phyloP scores from a whole-genome alignment of 148 eudicot genomes.

The Pouteria glomerata region DNA sequence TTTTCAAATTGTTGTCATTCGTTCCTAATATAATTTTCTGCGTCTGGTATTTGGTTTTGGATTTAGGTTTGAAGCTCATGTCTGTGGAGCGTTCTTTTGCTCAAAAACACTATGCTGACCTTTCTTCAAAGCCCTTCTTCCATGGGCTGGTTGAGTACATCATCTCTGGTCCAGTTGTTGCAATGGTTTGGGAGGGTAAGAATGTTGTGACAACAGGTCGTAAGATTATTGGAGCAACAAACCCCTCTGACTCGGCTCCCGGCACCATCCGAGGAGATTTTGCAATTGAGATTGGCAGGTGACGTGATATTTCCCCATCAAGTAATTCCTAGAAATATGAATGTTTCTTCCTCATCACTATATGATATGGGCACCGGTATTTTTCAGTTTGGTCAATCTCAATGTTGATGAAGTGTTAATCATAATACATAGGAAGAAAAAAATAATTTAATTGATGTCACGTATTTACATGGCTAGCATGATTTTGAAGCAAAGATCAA shows the following conservation, averaged over 20 bases:
- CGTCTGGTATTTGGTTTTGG: conserved; percentile 10
- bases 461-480: background rate
- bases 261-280: conserved; percentile 97
- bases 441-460: background rate
- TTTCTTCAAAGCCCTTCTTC: conserved; percentile 88
- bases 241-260: conserved; percentile 85
- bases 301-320: background rate
- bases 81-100: conserved; percentile 76
- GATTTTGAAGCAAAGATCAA: background rate
- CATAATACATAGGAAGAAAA: background rate
- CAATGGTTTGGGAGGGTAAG: conserved; percentile 98
- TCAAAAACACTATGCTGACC: conserved; percentile 81
- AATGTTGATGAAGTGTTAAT: background rate
- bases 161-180: conserved; percentile 86
- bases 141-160: conserved; percentile 79
- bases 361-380: no score
- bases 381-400: background rate
- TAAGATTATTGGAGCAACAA: conserved; percentile 89
- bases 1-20: no score
- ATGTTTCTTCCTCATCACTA: background rate
- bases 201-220: conserved; percentile 77
- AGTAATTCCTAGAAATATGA: background rate
- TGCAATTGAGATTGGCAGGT: conserved; percentile 93
- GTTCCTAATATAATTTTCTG: no score
- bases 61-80: conserved; percentile 61